phyloP scores from a whole-genome alignment of 805 yeast genomes.

The Saccharomyces cerevisiae region DNA sequence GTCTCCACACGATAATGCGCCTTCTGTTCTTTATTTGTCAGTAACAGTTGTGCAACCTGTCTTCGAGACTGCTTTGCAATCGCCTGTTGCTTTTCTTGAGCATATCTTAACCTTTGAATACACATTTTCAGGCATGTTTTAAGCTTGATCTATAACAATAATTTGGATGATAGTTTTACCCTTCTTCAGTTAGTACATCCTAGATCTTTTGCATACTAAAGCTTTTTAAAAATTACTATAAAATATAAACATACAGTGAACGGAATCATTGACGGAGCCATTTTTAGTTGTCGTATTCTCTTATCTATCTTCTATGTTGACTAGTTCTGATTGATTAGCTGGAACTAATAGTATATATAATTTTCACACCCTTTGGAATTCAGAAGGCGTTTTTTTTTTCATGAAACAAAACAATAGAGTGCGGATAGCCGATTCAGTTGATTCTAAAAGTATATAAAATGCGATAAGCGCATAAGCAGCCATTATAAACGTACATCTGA shows the following conservation, averaged over 20 bases:
- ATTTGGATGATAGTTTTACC: not conserved
- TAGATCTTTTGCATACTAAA: not conserved
- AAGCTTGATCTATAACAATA: conserved; percentile 16
- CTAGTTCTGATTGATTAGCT: not conserved
- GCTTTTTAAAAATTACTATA: not conserved
- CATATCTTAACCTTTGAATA: conserved; percentile 57
- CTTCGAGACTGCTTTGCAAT: conserved; percentile 67
- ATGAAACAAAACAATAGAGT: not conserved
- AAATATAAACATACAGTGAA: not conserved
- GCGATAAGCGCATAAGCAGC: not conserved
- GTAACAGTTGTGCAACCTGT: conserved; percentile 59
- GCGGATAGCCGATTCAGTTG: not conserved
- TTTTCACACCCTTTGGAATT: not conserved
- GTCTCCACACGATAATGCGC: conserved; percentile 80
- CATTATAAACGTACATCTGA: not conserved
- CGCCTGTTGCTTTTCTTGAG: conserved; percentile 69
- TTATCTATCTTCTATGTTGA: not conserved
- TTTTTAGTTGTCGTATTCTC: not conserved
- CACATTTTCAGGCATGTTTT: conserved; percentile 49
- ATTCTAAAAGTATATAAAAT: not conserved
- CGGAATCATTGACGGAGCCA: not conserved
- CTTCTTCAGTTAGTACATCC: conserved; percentile 2
- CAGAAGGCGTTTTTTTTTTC: not conserved
- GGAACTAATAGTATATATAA: not conserved
- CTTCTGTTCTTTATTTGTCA: conserved; percentile 66